Conservation (phyloP, 306 rosid species). For the Rosa chinensis region DNA sequence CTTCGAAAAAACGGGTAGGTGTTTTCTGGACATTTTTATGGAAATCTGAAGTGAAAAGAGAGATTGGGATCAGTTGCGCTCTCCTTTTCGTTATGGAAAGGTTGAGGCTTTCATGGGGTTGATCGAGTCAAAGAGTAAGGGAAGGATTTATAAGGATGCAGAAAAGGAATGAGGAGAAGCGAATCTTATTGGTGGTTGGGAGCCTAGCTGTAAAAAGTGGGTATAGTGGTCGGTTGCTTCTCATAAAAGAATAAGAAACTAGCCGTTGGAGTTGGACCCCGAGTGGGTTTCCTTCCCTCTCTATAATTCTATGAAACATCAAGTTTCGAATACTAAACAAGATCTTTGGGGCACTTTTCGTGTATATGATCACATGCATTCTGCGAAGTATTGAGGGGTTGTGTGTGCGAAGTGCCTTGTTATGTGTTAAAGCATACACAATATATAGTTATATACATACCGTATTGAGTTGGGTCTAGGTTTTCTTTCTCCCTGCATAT, state of each 20-base stretch:
- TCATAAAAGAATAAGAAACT: conserved; percentile 31
- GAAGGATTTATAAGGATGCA: conserved; percentile 8
- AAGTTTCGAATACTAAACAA: not conserved
- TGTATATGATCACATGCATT: not conserved
- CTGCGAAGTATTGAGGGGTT: not conserved
- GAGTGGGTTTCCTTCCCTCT: conserved; percentile 8
- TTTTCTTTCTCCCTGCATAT: not conserved
- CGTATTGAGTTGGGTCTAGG: not conserved
- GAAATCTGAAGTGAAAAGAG: not conserved
- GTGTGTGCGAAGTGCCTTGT: not conserved
- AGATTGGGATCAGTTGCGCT: not conserved
- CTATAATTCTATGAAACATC: not conserved
- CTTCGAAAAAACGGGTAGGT: conserved; percentile 32
- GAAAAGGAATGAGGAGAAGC: conserved; percentile 30
- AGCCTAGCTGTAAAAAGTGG: conserved; percentile 55
- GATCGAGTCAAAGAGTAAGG: conserved; percentile 13
- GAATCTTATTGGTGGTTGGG: conserved; percentile 26
- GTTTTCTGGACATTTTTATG: conserved; percentile 46
- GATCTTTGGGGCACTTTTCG: not conserved
- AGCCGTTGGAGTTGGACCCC: conserved; percentile 50
- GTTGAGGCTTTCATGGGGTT: not conserved
- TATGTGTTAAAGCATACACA: not conserved
- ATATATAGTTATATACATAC: not conserved
- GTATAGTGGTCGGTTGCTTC: conserved; percentile 49
- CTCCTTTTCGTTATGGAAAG: conserved; percentile 17